phyloP scores from a whole-genome alignment of 164 flowering plant genomes.

The Nelumbo lutea region DNA sequence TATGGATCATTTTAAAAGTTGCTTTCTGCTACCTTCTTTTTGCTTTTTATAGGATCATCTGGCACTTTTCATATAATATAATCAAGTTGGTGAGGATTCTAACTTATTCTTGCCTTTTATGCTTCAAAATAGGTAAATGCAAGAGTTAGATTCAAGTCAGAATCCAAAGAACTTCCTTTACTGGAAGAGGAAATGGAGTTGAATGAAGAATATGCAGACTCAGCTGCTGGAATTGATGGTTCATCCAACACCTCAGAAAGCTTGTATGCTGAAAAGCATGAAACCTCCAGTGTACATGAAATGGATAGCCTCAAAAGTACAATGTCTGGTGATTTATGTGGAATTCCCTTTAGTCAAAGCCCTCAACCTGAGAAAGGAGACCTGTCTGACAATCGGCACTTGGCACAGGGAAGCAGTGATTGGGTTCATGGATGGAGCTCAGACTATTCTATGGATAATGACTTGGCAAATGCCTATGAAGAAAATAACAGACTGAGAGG shows the following conservation, averaged over 20 bases:
- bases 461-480: conserved; percentile 53
- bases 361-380: conserved; percentile 54
- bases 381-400: conserved; percentile 33
- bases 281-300: conserved; percentile 56
- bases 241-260: conserved; percentile 85
- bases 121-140: conserved; percentile 42
- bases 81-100: conserved; percentile 19
- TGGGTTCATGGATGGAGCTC: conserved; percentile 71
- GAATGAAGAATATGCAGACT: conserved; percentile 62
- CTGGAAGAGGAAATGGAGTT: conserved; percentile 49
- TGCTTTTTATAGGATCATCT: no score
- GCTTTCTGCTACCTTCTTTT: no score
- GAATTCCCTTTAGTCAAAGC: conserved; percentile 42
- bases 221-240: conserved; percentile 64
- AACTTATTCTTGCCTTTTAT: conserved; percentile 26
- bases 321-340: conserved; percentile 58
- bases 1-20: no score
- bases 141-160: conserved; percentile 57
- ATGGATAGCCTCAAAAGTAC: conserved; percentile 68
- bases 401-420: conserved; percentile 44
- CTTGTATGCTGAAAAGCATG: conserved; percentile 75
- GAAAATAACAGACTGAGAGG: conserved; percentile 65
- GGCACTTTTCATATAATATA: neutral
- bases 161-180: conserved; percentile 42
- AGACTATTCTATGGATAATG: conserved; percentile 55